A percentile compares a stretch with the other conserved stretches of the same genome.
These are phyloP conservation scores for Elsinoe batatas DNA, from an alignment of 2,329 filamentous ascomycete genomes.

Conservation along the genomic window DNA sequence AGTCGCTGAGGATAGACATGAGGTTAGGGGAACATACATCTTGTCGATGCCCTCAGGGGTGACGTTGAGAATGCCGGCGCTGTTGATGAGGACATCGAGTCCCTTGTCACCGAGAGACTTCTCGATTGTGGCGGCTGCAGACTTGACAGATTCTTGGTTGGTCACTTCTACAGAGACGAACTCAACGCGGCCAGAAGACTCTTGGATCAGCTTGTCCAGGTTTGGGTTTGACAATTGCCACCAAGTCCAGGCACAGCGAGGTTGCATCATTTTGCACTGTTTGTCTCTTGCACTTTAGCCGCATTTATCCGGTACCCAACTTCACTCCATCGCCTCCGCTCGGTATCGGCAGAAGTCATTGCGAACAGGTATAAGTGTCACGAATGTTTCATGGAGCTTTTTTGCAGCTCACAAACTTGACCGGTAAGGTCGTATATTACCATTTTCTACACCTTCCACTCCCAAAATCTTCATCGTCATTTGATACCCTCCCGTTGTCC, in stretches of 20 bases:
- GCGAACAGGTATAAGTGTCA: neutral
- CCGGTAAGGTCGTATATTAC: neutral
- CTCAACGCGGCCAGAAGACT: constrained; percentile 28
- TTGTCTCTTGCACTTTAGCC: neutral
- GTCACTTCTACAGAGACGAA: constrained; percentile 33
- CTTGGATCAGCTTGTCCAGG: constrained; percentile 29
- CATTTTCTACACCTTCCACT: too few species aligned
- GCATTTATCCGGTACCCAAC: neutral
- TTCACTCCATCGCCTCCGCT: neutral
- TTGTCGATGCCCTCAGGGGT: constrained; percentile 13
- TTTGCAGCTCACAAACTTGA: neutral
- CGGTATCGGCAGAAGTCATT: neutral
- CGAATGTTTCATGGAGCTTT: neutral
- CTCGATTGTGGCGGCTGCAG: constrained; percentile 29
- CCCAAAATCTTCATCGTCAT: too few species aligned
- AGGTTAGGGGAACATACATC: constrained; percentile 1
- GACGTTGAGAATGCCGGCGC: constrained; percentile 29
- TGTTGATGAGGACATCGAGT: constrained; percentile 40
- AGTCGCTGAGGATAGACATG: neutral
- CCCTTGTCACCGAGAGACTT: constrained; percentile 29
- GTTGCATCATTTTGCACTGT: too few species aligned
- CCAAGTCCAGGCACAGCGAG: too few species aligned
- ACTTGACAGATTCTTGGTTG: constrained; percentile 26
- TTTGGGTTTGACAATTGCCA: constrained; percentile 20
- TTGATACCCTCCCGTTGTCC: neutral